Percentiles rank a stretch among this genome's conserved stretches.
Evolutionary conservation across 2,329 filamentous ascomycete species (phyloP).

Genomic region (Microdochium trichocladiopsis): DNA sequence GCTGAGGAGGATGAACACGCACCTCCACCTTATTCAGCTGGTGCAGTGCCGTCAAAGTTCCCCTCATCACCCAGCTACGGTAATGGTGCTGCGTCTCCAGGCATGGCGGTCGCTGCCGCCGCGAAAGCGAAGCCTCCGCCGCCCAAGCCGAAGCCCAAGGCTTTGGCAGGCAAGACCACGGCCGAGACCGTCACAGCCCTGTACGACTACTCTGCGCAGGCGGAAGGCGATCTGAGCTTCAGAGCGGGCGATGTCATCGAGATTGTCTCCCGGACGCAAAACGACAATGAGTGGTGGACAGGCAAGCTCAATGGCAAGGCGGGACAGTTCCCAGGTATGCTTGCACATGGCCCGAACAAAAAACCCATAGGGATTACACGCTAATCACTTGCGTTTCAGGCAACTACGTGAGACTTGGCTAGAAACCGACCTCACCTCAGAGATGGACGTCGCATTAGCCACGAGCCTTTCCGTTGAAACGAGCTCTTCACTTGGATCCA

Average conservation of each 20-base stretch:
- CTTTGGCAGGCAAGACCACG: constrained; percentile 55
- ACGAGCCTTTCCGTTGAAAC: no score
- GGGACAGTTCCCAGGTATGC: constrained; percentile 90
- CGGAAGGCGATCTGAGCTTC: constrained; percentile 90
- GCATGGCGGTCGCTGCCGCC: constrained; percentile 39
- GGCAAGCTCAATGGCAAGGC: constrained; percentile 72
- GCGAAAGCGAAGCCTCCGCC: constrained; percentile 68
- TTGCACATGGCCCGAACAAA: background rate
- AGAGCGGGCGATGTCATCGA: constrained; percentile 83
- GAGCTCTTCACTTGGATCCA: no score
- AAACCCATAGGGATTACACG: background rate
- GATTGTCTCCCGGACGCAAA: constrained; percentile 73
- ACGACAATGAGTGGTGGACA: constrained; percentile 96
- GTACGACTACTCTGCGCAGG: constrained; percentile 95
- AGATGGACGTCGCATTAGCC: background rate
- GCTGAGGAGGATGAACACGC: constrained; percentile 31
- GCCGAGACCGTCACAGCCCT: constrained; percentile 81
- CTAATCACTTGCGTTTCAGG: constrained; percentile 26
- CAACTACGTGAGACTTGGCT: constrained; percentile 41
- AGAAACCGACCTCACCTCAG: constrained; percentile 8
- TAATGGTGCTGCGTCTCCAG: constrained; percentile 15
- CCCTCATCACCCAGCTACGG: constrained; percentile 19
- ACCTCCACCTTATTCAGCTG: constrained; percentile 64
- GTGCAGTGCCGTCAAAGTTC: constrained; percentile 24
- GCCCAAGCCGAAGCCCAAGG: constrained; percentile 60